Conservation (phyloP, 805 yeast genomes). For the Hanseniaspora valbyensis region DNA sequence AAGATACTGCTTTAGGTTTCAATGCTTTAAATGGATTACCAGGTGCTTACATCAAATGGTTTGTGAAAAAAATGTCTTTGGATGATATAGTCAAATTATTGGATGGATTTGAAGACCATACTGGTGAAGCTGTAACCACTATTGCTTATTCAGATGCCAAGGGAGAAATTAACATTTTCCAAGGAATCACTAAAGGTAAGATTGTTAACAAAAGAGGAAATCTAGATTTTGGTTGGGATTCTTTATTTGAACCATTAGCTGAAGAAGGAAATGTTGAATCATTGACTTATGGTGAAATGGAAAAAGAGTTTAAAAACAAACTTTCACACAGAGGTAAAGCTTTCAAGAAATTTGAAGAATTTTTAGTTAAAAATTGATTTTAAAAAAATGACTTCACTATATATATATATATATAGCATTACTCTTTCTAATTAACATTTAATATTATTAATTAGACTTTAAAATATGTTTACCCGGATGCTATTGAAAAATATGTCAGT, state of each 20-base stretch:
- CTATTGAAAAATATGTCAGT: too few species aligned
- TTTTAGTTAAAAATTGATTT: constrained; percentile 26
- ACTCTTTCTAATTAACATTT: too few species aligned
- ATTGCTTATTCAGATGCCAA: constrained; percentile 85
- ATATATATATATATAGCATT: neutral
- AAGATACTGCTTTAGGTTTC: constrained; percentile 85
- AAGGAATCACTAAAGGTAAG: constrained; percentile 70
- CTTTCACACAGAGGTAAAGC: constrained; percentile 87
- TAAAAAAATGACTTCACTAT: neutral
- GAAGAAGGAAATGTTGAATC: constrained; percentile 36
- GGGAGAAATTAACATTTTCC: constrained; percentile 67
- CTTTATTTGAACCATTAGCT: constrained; percentile 62
- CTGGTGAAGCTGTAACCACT: constrained; percentile 82
- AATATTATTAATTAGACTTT: too few species aligned
- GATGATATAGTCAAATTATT: constrained; percentile 69
- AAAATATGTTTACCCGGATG: too few species aligned
- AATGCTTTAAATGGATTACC: constrained; percentile 75
- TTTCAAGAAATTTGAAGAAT: constrained; percentile 55
- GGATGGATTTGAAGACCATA: constrained; percentile 67
- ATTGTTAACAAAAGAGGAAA: constrained; percentile 76
- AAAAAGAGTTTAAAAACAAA: constrained; percentile 57
- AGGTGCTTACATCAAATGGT: constrained; percentile 95
- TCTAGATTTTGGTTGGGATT: constrained; percentile 86
- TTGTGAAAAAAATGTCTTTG: constrained; percentile 61
- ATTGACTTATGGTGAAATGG: constrained; percentile 84